Percentiles rank a stretch among this genome's conserved stretches.
These are phyloP conservation scores for Suhomyces anneliseae DNA, from an alignment of 1,139 yeast genomes.

Conservation along the genomic window DNA sequence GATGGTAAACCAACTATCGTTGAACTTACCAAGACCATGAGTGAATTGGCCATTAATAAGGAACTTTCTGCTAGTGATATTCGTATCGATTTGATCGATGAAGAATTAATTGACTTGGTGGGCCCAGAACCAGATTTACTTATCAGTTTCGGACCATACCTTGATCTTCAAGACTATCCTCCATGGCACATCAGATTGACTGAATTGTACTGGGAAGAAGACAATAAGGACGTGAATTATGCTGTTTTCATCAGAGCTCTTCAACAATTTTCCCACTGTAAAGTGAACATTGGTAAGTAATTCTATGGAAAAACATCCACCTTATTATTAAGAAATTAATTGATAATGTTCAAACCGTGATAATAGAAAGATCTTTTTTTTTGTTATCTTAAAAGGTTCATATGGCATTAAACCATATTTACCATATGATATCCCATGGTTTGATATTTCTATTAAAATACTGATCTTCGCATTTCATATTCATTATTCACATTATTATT, in stretches of 20 bases:
- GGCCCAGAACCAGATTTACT: conserved; percentile 91
- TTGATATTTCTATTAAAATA: too few species aligned
- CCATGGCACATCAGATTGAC: conserved; percentile 96
- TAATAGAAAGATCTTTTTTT: too few species aligned
- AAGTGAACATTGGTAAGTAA: conserved; percentile 82
- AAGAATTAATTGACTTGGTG: conserved; percentile 71
- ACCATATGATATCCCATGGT: too few species aligned
- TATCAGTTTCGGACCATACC: conserved; percentile 76
- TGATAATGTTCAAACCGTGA: too few species aligned
- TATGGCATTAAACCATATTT: too few species aligned
- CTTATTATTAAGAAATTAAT: too few species aligned
- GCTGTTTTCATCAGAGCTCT: conserved; percentile 85
- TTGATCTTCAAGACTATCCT: conserved; percentile 92
- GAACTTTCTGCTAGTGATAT: conserved; percentile 69
- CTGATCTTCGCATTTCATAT: too few species aligned
- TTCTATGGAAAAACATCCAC: too few species aligned
- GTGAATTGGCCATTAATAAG: conserved; percentile 64
- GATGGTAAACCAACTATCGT: conserved; percentile 93
- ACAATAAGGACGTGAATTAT: conserved; percentile 75
- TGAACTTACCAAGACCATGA: conserved; percentile 82
- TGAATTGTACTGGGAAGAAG: conserved; percentile 90
- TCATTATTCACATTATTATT: too few species aligned
- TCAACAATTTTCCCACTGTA: conserved; percentile 74
- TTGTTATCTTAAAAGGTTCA: too few species aligned
- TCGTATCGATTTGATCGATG: conserved; percentile 71